phyloP scores from a whole-genome alignment of 75 land plant genomes.

The Selaginella moellendorffii region DNA sequence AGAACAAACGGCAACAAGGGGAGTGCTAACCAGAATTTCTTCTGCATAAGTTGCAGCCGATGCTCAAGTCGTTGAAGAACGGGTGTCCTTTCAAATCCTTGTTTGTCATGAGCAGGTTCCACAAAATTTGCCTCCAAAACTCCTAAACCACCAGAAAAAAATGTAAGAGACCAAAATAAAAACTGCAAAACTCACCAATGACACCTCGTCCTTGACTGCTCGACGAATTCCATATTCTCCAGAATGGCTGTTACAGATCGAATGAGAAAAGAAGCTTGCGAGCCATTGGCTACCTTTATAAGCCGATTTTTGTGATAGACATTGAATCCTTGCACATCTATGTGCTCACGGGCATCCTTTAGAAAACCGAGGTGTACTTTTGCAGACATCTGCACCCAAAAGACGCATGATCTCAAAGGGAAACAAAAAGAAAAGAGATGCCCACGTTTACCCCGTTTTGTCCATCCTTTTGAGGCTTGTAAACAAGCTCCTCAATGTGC shows the following conservation, averaged over 20 bases:
- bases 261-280: no score
- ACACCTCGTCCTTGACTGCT: constrained; percentile 94
- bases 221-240: constrained; percentile 89
- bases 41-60: constrained; percentile 60
- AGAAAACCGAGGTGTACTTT: constrained; percentile 81
- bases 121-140: constrained; percentile 90
- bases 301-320: constrained; percentile 95
- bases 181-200: constrained; percentile 35
- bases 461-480: constrained; percentile 37
- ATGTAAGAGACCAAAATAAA: neutral
- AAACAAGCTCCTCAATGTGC: constrained; percentile 44
- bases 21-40: constrained; percentile 52
- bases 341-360: constrained; percentile 76
- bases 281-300: constrained; percentile 57
- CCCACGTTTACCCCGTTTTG: neutral
- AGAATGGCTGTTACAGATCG: constrained; percentile 59
- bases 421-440: neutral
- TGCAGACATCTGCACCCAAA: constrained; percentile 43
- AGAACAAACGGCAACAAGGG: neutral
- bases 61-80: constrained; percentile 70
- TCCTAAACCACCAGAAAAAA: constrained; percentile 27
- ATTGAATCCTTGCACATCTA: constrained; percentile 90
- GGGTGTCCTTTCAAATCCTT: constrained; percentile 83
- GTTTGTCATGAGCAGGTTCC: constrained; percentile 98
- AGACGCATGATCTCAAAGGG: constrained; percentile 6